phyloP scores from a whole-genome alignment of 257 asterid genomes.

The Leptodermis oblonga region DNA sequence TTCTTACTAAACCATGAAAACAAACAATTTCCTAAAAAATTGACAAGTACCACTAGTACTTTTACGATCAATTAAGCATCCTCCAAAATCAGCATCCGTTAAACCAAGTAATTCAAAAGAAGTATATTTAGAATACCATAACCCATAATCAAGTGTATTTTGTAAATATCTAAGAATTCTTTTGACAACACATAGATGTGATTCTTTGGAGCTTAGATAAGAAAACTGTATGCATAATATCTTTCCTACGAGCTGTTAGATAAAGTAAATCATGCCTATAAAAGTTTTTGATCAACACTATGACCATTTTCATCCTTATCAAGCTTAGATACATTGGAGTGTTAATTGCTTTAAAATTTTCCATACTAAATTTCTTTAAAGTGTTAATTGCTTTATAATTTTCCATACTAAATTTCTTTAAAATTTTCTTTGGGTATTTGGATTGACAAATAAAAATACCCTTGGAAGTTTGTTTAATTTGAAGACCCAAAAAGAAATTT shows the following conservation, averaged over 20 bases:
- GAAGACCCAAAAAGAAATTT: no score
- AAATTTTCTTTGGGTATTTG: background rate
- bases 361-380: no score
- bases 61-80: no score
- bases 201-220: background rate
- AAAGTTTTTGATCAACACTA: background rate
- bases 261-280: slow-evolving; percentile 1
- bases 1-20: no score
- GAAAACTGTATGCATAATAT: background rate
- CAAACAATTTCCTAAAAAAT: no score
- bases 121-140: no score
- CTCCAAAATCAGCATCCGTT: no score
- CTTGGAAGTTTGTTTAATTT: background rate
- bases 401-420: background rate
- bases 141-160: no score
- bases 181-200: background rate
- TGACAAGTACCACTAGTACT: no score
- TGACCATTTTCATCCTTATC: background rate
- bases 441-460: background rate
- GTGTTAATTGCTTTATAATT: no score
- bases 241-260: background rate
- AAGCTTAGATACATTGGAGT: background rate
- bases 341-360: background rate
- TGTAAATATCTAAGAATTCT: slow-evolving; percentile 4
- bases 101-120: no score